Evolutionary conservation across 164 flowering plant species (phyloP).

Genomic region (Nelumbo lutea): DNA sequence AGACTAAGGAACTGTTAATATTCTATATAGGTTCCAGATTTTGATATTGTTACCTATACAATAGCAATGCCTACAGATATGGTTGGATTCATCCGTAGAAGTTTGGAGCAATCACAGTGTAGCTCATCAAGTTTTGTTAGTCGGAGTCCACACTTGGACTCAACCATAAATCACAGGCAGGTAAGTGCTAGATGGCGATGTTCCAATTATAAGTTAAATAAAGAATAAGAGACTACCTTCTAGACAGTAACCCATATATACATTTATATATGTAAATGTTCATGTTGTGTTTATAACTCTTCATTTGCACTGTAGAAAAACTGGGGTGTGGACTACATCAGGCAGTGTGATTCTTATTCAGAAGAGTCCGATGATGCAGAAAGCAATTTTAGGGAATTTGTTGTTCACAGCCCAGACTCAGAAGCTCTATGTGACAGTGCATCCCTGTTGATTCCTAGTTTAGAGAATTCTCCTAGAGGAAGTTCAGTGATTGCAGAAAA

Average conservation of each 20-base stretch:
- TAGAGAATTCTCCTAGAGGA: slow-evolving; percentile 22
- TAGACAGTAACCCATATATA: not conserved
- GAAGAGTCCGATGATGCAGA: slow-evolving; percentile 46
- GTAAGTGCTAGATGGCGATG: not conserved
- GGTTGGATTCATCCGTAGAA: slow-evolving; percentile 55
- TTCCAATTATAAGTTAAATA: too few species aligned
- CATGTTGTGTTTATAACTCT: not conserved
- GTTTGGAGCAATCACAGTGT: slow-evolving; percentile 49
- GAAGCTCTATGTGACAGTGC: slow-evolving; percentile 10
- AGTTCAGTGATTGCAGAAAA: slow-evolving; percentile 12
- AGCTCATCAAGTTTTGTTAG: slow-evolving; percentile 25
- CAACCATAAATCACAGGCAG: slow-evolving; percentile 21
- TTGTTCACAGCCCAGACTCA: slow-evolving; percentile 18
- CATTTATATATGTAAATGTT: too few species aligned
- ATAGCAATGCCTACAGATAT: slow-evolving; percentile 62
- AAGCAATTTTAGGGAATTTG: slow-evolving; percentile 22
- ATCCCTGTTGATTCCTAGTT: slow-evolving; percentile 8
- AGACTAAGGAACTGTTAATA: not conserved
- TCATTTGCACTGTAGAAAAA: slow-evolving; percentile 21
- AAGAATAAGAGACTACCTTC: too few species aligned
- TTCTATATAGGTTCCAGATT: slow-evolving; percentile 60
- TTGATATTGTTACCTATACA: slow-evolving; percentile 54
- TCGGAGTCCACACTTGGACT: slow-evolving; percentile 14
- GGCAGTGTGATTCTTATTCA: slow-evolving; percentile 22
- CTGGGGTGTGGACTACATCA: slow-evolving; percentile 10